These are phyloP conservation scores for Globisporangium uncinulatum DNA, from an alignment of 352 stramenopile species.

Conservation along the genomic window DNA sequence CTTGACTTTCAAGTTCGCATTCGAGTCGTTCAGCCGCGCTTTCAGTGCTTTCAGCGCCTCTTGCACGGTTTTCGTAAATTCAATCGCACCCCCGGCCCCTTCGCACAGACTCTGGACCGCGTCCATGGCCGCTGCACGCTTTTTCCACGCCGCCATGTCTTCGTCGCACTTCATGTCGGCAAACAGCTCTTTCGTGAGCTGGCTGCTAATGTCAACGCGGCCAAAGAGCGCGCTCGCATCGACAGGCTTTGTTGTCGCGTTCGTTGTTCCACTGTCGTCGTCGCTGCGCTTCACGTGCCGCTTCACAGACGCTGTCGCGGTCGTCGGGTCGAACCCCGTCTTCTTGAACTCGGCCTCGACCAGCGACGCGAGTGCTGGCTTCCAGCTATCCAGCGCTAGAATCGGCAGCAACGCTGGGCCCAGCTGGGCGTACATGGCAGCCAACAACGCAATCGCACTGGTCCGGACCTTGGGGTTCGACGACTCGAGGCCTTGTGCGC, in stretches of 20 bases:
- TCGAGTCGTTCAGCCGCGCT: slow-evolving; percentile 75
- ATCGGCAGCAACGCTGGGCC: slow-evolving; percentile 75
- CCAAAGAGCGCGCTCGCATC: slow-evolving; percentile 63
- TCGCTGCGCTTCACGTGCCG: slow-evolving; percentile 69
- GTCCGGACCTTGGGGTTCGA: slow-evolving; percentile 77
- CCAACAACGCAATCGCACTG: slow-evolving; percentile 57
- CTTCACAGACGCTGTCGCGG: slow-evolving; percentile 45
- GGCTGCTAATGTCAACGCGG: slow-evolving; percentile 65
- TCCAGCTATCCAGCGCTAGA: slow-evolving; percentile 79
- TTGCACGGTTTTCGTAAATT: slow-evolving; percentile 78
- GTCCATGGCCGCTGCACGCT: slow-evolving; percentile 77
- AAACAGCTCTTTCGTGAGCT: slow-evolving; percentile 85
- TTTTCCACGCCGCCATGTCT: slow-evolving; percentile 84
- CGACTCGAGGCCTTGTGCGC: slow-evolving; percentile 60
- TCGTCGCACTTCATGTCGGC: slow-evolving; percentile 83
- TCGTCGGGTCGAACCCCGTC: slow-evolving; percentile 64
- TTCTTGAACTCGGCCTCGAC: slow-evolving; percentile 83
- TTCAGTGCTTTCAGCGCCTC: slow-evolving; percentile 75
- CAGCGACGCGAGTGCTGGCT: slow-evolving; percentile 67
- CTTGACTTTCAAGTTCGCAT: slow-evolving; percentile 85
- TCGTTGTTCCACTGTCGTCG: slow-evolving; percentile 18
- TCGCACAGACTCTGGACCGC: slow-evolving; percentile 74
- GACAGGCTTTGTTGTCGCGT: slow-evolving; percentile 21
- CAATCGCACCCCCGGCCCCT: slow-evolving; percentile 63
- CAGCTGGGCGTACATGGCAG: slow-evolving; percentile 81